phyloP scores from a whole-genome alignment of 2,329 filamentous ascomycete species.

The Apiospora malaysiana region DNA sequence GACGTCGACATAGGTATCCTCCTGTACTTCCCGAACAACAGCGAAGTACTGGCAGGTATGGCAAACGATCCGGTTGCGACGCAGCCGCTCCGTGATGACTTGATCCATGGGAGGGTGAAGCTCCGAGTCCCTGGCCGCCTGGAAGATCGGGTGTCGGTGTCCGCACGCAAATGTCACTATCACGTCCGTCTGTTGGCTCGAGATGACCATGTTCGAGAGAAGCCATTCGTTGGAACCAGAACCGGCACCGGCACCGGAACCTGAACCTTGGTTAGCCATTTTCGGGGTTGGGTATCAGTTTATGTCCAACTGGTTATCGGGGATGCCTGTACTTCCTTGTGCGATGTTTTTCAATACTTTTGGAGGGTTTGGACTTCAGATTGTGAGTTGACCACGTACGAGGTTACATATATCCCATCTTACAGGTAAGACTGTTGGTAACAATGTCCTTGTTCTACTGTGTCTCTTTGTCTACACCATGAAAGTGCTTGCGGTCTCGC shows the following conservation, averaged over 20 bases:
- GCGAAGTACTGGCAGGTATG: constrained; percentile 4
- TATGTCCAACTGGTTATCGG: neutral
- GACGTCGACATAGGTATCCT: neutral
- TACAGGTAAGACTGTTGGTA: neutral
- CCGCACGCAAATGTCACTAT: neutral
- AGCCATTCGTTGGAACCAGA: neutral
- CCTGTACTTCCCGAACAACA: neutral
- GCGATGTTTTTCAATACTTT: neutral
- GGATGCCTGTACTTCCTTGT: neutral
- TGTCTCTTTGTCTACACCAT: neutral
- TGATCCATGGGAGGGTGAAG: neutral
- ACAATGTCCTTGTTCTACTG: neutral
- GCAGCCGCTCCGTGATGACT: neutral
- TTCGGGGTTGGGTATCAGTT: neutral
- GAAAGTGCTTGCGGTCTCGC: no score
- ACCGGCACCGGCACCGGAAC: neutral
- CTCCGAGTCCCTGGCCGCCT: neutral
- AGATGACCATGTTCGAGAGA: neutral
- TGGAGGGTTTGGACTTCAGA: neutral
- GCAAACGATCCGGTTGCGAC: neutral
- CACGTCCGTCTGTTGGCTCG: neutral
- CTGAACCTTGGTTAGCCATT: neutral
- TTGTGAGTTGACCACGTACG: no score
- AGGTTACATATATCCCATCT: neutral
- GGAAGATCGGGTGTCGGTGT: neutral